Evolutionary conservation across 148 eudicot species (phyloP).

Genomic region (Rhododendron ferrugineum): DNA sequence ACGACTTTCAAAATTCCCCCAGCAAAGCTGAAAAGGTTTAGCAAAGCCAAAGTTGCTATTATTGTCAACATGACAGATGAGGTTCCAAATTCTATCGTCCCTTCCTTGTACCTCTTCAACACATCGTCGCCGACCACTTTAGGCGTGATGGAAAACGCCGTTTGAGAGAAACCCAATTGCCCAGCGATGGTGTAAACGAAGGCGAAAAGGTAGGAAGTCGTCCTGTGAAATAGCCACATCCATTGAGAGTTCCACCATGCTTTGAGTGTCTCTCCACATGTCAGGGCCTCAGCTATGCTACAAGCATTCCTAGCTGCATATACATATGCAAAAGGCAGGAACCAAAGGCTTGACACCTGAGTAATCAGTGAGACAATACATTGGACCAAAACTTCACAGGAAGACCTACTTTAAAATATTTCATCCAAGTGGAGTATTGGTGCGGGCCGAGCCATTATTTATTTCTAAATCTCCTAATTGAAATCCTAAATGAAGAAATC

Average conservation of each 20-base stretch:
- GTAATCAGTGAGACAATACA: neutral
- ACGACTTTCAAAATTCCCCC: slow-evolving; percentile 8
- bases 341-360: slow-evolving; percentile 42
- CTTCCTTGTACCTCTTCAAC: slow-evolving; percentile 24
- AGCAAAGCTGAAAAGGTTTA: slow-evolving; percentile 23
- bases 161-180: slow-evolving; percentile 26
- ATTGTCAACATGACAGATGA: slow-evolving; percentile 23
- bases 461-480: too few species aligned
- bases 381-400: too few species aligned
- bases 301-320: slow-evolving; percentile 15
- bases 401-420: neutral
- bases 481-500: too few species aligned
- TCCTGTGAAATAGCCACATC: slow-evolving; percentile 31
- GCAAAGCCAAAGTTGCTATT: slow-evolving; percentile 20
- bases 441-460: neutral
- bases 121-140: slow-evolving; percentile 29
- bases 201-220: slow-evolving; percentile 28
- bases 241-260: slow-evolving; percentile 46
- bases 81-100: slow-evolving; percentile 35
- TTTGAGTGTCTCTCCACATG: slow-evolving; percentile 23
- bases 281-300: slow-evolving; percentile 27
- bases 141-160: slow-evolving; percentile 23
- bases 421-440: neutral
- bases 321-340: slow-evolving; percentile 31
- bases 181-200: slow-evolving; percentile 19